Conservation (phyloP, 352 stramenopile genomes). For the Phytopythium chamaehyphon region DNA sequence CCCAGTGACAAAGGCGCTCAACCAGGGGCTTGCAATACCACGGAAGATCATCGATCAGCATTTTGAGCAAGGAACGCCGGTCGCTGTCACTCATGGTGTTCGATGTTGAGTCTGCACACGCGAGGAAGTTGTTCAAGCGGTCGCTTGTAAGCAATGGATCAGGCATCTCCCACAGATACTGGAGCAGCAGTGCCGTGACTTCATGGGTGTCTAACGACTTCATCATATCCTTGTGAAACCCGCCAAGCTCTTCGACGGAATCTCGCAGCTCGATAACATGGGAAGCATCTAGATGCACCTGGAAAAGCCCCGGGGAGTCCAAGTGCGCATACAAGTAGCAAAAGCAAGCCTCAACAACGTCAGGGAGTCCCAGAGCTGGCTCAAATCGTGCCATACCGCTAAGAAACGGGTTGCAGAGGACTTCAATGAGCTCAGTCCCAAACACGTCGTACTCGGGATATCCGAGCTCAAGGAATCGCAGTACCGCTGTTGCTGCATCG, state of each 20-base stretch:
- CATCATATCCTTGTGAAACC: constrained; percentile 77
- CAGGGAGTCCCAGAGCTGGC: constrained; percentile 73
- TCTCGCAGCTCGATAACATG: constrained; percentile 79
- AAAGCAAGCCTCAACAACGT: constrained; percentile 75
- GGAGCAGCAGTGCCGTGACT: constrained; percentile 67
- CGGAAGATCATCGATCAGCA: constrained; percentile 78
- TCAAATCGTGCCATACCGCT: constrained; percentile 84
- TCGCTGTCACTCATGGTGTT: constrained; percentile 45
- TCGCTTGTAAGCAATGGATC: constrained; percentile 75
- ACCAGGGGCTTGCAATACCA: constrained; percentile 78
- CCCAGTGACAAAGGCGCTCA: constrained; percentile 64
- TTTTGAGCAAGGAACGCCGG: constrained; percentile 49
- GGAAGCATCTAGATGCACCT: constrained; percentile 71
- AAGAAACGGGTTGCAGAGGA: constrained; percentile 82
- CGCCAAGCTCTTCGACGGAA: constrained; percentile 75
- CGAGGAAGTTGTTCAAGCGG: constrained; percentile 64
- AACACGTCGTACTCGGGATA: constrained; percentile 86
- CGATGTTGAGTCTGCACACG: constrained; percentile 27
- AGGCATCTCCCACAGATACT: constrained; percentile 83
- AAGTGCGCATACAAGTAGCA: constrained; percentile 77
- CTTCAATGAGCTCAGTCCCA: constrained; percentile 63
- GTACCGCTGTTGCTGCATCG: constrained; percentile 61
- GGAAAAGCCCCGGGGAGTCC: constrained; percentile 73
- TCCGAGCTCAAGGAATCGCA: constrained; percentile 80
- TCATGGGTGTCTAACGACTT: constrained; percentile 69